Conservation (phyloP, 176 grass and related monocot species). For the Guadua angustifolia region DNA sequence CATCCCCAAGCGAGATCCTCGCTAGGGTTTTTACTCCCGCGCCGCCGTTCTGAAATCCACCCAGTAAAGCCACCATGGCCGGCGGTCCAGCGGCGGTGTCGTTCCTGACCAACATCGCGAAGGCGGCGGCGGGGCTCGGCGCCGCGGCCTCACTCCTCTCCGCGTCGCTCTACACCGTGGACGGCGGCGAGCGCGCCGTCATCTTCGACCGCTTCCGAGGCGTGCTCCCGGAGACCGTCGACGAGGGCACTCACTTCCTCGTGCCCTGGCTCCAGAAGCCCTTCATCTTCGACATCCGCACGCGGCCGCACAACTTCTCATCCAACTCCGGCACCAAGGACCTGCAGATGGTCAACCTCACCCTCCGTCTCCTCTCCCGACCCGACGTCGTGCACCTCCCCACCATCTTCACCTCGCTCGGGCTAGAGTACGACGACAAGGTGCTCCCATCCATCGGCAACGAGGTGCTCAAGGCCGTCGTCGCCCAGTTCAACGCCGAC, state of each 20-base stretch:
- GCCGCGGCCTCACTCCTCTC: slow-evolving; percentile 58
- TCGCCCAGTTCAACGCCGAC: slow-evolving; percentile 99
- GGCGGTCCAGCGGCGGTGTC: slow-evolving; percentile 69
- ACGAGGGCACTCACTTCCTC: slow-evolving; percentile 96
- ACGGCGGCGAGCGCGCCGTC: slow-evolving; percentile 93
- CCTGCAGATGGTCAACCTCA: slow-evolving; percentile 97
- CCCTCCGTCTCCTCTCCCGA: slow-evolving; percentile 90
- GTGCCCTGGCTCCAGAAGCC: slow-evolving; percentile 98
- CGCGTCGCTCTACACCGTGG: slow-evolving; percentile 88
- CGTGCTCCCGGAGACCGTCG: slow-evolving; percentile 72
- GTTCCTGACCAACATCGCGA: slow-evolving; percentile 76
- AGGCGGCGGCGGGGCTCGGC: slow-evolving; percentile 74
- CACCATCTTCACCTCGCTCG: slow-evolving; percentile 99
- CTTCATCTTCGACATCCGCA: slow-evolving; percentile 97
- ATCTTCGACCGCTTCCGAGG: slow-evolving; percentile 97
- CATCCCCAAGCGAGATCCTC: neutral
- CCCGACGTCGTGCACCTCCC: slow-evolving; percentile 79
- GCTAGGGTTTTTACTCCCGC: slow-evolving; percentile 54
- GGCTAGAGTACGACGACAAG: slow-evolving; percentile 97
- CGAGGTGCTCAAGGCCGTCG: slow-evolving; percentile 98
- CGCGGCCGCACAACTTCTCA: slow-evolving; percentile 93
- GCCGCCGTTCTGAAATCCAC: slow-evolving; percentile 35
- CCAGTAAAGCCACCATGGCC: slow-evolving; percentile 24
- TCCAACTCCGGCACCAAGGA: slow-evolving; percentile 99
- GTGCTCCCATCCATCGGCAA: slow-evolving; percentile 99